Conservation (phyloP, 2,329 filamentous ascomycete species). For the Setomelanomma holmii region DNA sequence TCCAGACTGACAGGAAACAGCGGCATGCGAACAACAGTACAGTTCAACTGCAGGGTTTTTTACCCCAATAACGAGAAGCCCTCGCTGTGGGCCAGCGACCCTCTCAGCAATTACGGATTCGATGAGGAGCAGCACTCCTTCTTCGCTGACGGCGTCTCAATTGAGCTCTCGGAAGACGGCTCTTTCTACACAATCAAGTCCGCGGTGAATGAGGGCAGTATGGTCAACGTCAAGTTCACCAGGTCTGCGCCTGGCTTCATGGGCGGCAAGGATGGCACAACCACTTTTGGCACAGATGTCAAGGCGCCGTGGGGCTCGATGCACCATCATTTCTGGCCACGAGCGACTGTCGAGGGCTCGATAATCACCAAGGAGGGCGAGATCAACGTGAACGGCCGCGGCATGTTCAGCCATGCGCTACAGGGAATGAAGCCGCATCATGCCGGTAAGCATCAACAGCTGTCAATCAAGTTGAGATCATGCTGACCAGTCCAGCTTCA, state of each 20-base stretch:
- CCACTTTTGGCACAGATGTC: constrained; percentile 85
- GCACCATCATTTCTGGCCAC: constrained; percentile 93
- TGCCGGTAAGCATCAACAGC: constrained; percentile 63
- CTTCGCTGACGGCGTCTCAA: constrained; percentile 82
- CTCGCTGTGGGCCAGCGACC: constrained; percentile 83
- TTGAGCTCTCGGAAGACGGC: constrained; percentile 87
- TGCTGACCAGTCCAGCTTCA: constrained; percentile 60
- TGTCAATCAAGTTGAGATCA: not conserved
- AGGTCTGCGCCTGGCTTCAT: constrained; percentile 81
- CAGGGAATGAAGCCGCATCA: constrained; percentile 99
- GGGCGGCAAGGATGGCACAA: constrained; percentile 82
- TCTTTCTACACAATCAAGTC: constrained; percentile 89
- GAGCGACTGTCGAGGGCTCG: constrained; percentile 80
- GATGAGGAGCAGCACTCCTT: constrained; percentile 83
- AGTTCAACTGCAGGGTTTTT: constrained; percentile 96
- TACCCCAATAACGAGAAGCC: constrained; percentile 75
- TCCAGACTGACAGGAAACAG: constrained; percentile 55
- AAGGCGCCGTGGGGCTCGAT: constrained; percentile 89
- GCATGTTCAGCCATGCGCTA: constrained; percentile 81
- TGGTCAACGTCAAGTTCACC: constrained; percentile 86
- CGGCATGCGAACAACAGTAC: constrained; percentile 85
- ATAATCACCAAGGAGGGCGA: constrained; percentile 84
- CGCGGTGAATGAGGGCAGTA: constrained; percentile 76
- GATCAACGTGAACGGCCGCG: constrained; percentile 81
- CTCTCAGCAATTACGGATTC: constrained; percentile 80